A percentile compares a stretch with the other conserved stretches of the same genome.
These are phyloP conservation scores for Rhizopus microsporus DNA, from an alignment of 371 early-diverging fungal species.

Conservation along the genomic window DNA sequence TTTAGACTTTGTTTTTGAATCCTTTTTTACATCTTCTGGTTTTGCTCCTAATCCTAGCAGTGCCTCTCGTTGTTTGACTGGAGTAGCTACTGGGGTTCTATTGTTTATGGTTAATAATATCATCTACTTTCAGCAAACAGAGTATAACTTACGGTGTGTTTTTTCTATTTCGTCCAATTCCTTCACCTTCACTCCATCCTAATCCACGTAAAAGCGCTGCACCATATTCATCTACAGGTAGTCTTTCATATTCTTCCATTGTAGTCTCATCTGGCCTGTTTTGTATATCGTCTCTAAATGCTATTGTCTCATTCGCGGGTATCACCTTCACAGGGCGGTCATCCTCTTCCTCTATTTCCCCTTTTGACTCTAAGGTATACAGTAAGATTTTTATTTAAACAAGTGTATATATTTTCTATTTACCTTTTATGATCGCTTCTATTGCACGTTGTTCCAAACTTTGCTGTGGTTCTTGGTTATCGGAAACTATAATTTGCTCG, in stretches of 20 bases:
- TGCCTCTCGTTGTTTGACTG: constrained; percentile 64
- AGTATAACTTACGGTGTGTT: constrained; percentile 33
- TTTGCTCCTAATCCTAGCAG: constrained; percentile 79
- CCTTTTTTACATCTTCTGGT: constrained; percentile 43
- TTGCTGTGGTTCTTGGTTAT: constrained; percentile 22
- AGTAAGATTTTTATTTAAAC: background rate
- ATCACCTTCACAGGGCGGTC: constrained; percentile 50
- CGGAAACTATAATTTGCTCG: constrained; percentile 13
- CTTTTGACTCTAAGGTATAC: constrained; percentile 42
- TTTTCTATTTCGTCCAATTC: constrained; percentile 57
- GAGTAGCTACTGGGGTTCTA: constrained; percentile 38
- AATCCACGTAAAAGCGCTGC: constrained; percentile 87
- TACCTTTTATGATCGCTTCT: constrained; percentile 57
- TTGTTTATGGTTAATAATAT: background rate
- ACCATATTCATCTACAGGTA: constrained; percentile 91
- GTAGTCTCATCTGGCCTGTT: constrained; percentile 64
- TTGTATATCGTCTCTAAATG: constrained; percentile 52
- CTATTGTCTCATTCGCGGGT: constrained; percentile 48
- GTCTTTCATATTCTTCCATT: constrained; percentile 79
- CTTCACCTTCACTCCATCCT: constrained; percentile 86
- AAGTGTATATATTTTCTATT: background rate
- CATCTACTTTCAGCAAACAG: background rate
- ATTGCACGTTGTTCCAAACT: constrained; percentile 61
- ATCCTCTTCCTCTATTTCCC: constrained; percentile 45
- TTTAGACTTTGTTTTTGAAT: constrained; percentile 18